Evolutionary conservation across 1,284 basidiomycete genomes (phyloP).

Genomic region (Ustilago lituana): DNA sequence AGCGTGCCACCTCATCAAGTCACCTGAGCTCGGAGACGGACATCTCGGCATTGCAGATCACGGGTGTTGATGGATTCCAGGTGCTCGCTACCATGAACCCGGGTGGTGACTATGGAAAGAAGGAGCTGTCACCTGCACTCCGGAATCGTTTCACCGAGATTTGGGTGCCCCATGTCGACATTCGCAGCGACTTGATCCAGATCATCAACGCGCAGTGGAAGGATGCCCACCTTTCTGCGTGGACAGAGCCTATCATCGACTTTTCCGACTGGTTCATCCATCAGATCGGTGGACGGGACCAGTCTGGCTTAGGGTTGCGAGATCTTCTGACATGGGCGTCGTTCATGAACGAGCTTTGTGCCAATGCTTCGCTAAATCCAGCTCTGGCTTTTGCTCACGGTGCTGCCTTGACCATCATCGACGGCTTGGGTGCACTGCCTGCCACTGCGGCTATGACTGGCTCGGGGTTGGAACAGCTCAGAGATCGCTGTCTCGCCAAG

Average conservation of each 20-base stretch:
- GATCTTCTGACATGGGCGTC: conserved; percentile 93
- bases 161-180: conserved; percentile 91
- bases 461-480: conserved; percentile 76
- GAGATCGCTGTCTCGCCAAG: conserved; percentile 67
- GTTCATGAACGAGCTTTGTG: conserved; percentile 79
- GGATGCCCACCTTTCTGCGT: conserved; percentile 71
- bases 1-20: conserved; percentile 76
- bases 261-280: conserved; percentile 84
- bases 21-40: conserved; percentile 68
- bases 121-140: conserved; percentile 94
- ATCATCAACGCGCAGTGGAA: conserved; percentile 83
- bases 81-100: conserved; percentile 99
- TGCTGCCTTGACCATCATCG: conserved; percentile 68
- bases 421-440: conserved; percentile 67
- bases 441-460: conserved; percentile 69
- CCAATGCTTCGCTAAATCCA: conserved; percentile 34
- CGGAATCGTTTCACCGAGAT: conserved; percentile 99
- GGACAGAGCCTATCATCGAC: conserved; percentile 77
- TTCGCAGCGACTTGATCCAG: conserved; percentile 78
- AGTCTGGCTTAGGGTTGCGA: conserved; percentile 73
- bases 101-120: conserved; percentile 98
- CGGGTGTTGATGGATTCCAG: conserved; percentile 74
- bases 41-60: conserved; percentile 46
- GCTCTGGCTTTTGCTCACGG: conserved; percentile 68
- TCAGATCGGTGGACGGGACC: conserved; percentile 74